Conservation (phyloP, 805 yeast species). For the Teunomyces atbi region DNA sequence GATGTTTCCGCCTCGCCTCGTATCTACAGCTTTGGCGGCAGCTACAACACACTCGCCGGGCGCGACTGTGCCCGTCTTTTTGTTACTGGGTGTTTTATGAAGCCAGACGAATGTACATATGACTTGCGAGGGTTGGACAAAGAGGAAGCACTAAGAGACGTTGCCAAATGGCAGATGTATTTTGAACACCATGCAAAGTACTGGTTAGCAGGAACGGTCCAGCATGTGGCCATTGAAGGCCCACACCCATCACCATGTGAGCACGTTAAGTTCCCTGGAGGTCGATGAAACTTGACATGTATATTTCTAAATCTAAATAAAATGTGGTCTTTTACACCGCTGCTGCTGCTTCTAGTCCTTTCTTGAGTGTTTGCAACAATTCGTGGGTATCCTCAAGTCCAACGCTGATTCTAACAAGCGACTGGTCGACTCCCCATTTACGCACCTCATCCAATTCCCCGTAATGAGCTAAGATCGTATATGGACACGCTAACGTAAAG, state of each 20-base stretch:
- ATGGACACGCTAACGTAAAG: slow-evolving; percentile 87
- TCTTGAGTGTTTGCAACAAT: slow-evolving; percentile 47
- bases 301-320: slow-evolving; percentile 1
- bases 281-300: neutral
- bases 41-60: slow-evolving; percentile 60
- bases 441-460: slow-evolving; percentile 76
- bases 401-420: slow-evolving; percentile 75
- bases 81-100: slow-evolving; percentile 65
- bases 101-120: slow-evolving; percentile 55
- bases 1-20: slow-evolving; percentile 55
- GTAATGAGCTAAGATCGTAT: slow-evolving; percentile 82
- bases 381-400: slow-evolving; percentile 76
- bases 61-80: slow-evolving; percentile 67
- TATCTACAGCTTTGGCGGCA: slow-evolving; percentile 59
- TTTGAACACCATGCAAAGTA: slow-evolving; percentile 47
- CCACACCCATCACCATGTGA: slow-evolving; percentile 53
- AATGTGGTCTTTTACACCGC: neutral
- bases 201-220: slow-evolving; percentile 62
- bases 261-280: slow-evolving; percentile 13
- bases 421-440: slow-evolving; percentile 78
- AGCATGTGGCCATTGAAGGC: slow-evolving; percentile 43
- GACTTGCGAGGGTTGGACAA: slow-evolving; percentile 63
- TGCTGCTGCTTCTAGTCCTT: slow-evolving; percentile 49
- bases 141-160: slow-evolving; percentile 33
- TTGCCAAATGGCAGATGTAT: slow-evolving; percentile 53